Evolutionary conservation across 2,329 filamentous ascomycete species (phyloP).

Genomic region (Claviceps pusilla): DNA sequence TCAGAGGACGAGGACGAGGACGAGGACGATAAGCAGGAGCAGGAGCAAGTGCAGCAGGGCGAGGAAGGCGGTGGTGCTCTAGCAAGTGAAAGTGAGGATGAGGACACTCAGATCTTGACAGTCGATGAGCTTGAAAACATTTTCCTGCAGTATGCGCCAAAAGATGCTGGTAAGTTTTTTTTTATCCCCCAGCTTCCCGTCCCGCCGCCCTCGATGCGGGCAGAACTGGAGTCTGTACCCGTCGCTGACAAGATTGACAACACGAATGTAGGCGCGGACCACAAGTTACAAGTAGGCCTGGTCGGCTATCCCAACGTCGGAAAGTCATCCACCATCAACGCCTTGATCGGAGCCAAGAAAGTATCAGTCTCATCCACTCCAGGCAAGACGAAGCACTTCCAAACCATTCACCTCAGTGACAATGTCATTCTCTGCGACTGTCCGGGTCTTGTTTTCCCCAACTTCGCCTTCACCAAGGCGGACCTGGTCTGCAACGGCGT

Average conservation of each 20-base stretch:
- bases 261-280: conserved; percentile 25
- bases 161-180: conserved; percentile 30
- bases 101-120: conserved; percentile 67
- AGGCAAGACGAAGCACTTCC: conserved; percentile 98
- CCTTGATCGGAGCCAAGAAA: conserved; percentile 94
- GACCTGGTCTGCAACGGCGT: conserved; percentile 93
- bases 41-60: conserved; percentile 24
- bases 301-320: conserved; percentile 98
- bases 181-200: no score
- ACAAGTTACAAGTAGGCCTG: conserved; percentile 76
- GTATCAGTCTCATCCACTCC: conserved; percentile 95
- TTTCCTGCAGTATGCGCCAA: conserved; percentile 58
- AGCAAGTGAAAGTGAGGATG: conserved; percentile 22
- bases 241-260: conserved; percentile 6
- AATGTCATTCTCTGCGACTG: conserved; percentile 91
- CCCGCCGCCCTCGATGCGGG: neutral
- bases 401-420: conserved; percentile 88
- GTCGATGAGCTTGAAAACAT: conserved; percentile 85
- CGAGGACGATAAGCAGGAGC: conserved; percentile 11
- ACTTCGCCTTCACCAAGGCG: conserved; percentile 91
- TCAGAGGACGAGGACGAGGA: conserved; percentile 4
- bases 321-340: conserved; percentile 98
- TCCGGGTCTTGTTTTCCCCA: conserved; percentile 94
- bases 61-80: conserved; percentile 19
- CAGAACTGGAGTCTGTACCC: neutral